phyloP scores from a whole-genome alignment of 73 alveolate species.

The Blepharisma stoltei region DNA sequence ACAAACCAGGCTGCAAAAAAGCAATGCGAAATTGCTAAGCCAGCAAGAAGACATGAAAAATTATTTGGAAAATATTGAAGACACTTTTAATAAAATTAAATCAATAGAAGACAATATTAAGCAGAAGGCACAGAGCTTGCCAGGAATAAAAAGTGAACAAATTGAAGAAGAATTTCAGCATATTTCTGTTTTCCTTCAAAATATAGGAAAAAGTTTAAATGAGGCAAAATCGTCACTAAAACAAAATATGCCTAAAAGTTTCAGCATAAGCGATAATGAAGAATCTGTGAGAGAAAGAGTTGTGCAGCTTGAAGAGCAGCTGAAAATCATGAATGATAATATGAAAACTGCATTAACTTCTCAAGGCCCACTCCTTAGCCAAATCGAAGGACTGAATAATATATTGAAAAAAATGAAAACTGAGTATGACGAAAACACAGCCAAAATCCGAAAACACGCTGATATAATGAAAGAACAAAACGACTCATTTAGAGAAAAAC shows the following conservation, averaged over 20 bases:
- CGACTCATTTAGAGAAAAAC: background rate
- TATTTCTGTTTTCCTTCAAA: background rate
- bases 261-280: background rate
- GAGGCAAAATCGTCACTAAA: background rate
- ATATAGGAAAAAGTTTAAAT: background rate
- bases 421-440: background rate
- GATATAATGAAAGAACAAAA: conserved; percentile 5
- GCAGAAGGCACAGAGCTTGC: background rate
- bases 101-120: background rate
- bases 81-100: background rate
- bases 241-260: conserved; percentile 9
- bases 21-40: background rate
- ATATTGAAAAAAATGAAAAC: background rate
- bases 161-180: background rate
- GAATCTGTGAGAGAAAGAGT: background rate
- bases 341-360: background rate
- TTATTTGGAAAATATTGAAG: conserved; percentile 1
- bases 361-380: background rate
- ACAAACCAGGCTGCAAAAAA: background rate
- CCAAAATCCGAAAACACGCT: background rate
- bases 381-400: background rate
- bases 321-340: background rate
- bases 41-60: conserved; percentile 11
- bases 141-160: background rate
- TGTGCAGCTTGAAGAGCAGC: background rate